Base-by-base conservation (phyloP, 345 rosid species). In the Bruguiera gymnorhiza region DNA sequence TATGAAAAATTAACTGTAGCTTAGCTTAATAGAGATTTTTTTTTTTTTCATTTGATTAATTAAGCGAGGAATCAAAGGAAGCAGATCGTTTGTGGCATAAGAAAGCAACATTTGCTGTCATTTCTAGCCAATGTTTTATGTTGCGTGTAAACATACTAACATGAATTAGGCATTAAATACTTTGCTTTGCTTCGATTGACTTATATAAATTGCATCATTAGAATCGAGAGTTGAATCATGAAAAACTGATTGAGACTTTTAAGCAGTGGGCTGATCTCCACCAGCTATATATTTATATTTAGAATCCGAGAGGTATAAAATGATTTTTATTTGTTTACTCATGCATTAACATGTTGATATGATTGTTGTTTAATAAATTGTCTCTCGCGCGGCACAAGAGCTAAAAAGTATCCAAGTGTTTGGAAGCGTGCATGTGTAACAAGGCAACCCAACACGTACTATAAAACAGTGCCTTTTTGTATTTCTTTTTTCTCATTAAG, bases 1-100 rank as follows among this genome's bases (percentile, higher is more conserved):
- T 32, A 32, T 6, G 36, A 32, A 32, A 32, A 32, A 32, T 32
- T 82, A 82, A 77, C 79, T 72, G 48, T 6, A 5, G 4, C 10
- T 70, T 60, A n/a, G 27, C 60, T 51, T 23, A 36, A 18, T 32
- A 4, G 6, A 30, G 20, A 9, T 37, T 57, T 51, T 18, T 63
- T 51, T 18, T 63, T 21, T 51, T 32, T 32, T 32, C 36, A 6
- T 6, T 32, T 32, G 36, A 32, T 32, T 32, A 57, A 62, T 46
- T n/a, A 31, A 50, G 70, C 53, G 3, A 67, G 62, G 54, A 75
- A 53, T 67, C 48, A 36, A 43, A 8, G 34, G 13, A 70, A 53
- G 27, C 68, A 53, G 16, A 34, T 70, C 62, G 16, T 15, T 63
- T 6, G 34, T 2, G 6, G 18, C 36, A 32, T 32, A 5, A 5